Evolutionary conservation across 2,329 filamentous ascomycete genomes (phyloP), one percentile per base, ranked within the genome.

Genomic region (Fusarium decemcellulare): DNA sequence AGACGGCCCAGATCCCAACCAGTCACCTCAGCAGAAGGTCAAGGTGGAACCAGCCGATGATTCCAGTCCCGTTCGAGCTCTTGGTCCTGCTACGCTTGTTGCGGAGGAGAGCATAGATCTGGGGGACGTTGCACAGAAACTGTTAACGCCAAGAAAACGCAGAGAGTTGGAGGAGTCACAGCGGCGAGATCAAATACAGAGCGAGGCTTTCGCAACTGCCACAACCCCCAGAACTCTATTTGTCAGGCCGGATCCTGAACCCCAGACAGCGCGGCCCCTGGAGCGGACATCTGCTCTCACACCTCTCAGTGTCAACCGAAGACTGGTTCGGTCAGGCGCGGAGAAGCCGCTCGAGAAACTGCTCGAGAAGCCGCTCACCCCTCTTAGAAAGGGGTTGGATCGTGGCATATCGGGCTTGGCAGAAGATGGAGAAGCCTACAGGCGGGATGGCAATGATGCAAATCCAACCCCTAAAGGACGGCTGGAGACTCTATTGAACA

Each of bases 91-190:
- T 46, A 63, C 65, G 8, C 63, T 83, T 62, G 71, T 78, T 18
- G 80, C 83, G 1, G 81, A 86, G 42, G 88, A 90, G 54, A 91
- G 88, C 57, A 82, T 91, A 53, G 90, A 92, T 72, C 81, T 92
- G 2, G 80, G 77, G 14, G 76, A 80, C 15, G 76, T 78, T 40
- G 75, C 65, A 9, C 75, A 77, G 34, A 74, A 57, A 40, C 71
- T 81, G n/a, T 68, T 72, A 27, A 82, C 80, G 1, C 80, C 81
- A 3, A 74, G 80, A 46, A 81, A 82, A 59, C 77, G 75, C 10
- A 78, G 74, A 18, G 67, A 72, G 6, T 34, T 73, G 12, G 74
- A 77, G 37, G 62, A 67, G 23, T 54, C 55, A 5, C 66, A 60
- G 51, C 55, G 52, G 34, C 51, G 47, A 5, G 64, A 59, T 5